Evolutionary conservation across 1,284 basidiomycete genomes (phyloP).

Genomic region (Omphalotus olearius): DNA sequence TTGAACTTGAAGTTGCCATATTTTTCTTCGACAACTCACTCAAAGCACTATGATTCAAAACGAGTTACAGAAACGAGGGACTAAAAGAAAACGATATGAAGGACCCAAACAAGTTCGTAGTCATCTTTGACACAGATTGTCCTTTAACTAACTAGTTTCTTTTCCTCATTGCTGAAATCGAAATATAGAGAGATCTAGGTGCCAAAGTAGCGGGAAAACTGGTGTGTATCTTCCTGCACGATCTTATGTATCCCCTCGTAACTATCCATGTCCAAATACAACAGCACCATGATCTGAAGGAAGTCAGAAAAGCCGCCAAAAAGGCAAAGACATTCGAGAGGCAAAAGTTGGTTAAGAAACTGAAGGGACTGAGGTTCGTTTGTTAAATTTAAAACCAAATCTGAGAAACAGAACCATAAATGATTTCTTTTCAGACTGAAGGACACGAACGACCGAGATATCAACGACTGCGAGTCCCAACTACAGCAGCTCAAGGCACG

Average conservation of each 20-base stretch:
- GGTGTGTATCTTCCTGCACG: constrained; percentile 19
- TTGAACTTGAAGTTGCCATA: no score
- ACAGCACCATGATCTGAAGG: constrained; percentile 68
- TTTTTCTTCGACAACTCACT: neutral
- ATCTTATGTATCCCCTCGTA: neutral
- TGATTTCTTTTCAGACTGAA: constrained; percentile 32
- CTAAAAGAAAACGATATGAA: constrained; percentile 40
- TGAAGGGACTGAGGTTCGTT: constrained; percentile 66
- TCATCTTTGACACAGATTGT: constrained; percentile 4
- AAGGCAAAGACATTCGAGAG: constrained; percentile 82
- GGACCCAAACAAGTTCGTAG: constrained; percentile 25
- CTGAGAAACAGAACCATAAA: neutral
- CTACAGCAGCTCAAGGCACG: constrained; percentile 65
- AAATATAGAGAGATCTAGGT: constrained; percentile 30
- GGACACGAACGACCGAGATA: constrained; percentile 33
- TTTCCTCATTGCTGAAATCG: constrained; percentile 13
- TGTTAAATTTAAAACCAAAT: neutral
- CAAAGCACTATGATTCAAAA: constrained; percentile 11
- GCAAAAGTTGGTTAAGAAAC: constrained; percentile 79
- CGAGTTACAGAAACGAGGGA: constrained; percentile 19
- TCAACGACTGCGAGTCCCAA: constrained; percentile 60
- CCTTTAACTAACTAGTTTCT: neutral
- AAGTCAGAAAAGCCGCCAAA: constrained; percentile 70
- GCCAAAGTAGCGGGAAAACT: constrained; percentile 36
- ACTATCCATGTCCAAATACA: constrained; percentile 16